A percentile compares a stretch with the other conserved stretches of the same genome.
These are phyloP conservation scores for Naegleria fowleri DNA, from an alignment of 208 protist genomes.

Conservation along the genomic window DNA sequence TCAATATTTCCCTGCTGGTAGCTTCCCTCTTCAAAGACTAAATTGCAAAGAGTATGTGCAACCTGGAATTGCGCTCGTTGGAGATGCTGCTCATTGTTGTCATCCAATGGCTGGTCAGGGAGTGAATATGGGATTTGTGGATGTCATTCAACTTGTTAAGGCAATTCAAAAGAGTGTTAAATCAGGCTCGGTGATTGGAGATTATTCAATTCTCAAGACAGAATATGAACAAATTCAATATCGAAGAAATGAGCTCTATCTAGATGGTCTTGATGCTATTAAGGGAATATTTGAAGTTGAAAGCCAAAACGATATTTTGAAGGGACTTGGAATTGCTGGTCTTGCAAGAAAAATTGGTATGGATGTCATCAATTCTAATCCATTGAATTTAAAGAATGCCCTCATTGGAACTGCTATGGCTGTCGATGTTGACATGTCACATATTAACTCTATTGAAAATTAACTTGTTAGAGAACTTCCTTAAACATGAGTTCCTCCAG, in stretches of 20 bases:
- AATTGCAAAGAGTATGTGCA: background rate
- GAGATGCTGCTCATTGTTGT: slow-evolving; percentile 10
- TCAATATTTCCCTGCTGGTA: background rate
- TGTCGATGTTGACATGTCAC: background rate
- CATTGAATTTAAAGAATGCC: background rate
- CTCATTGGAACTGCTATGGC: background rate
- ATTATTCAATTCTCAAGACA: background rate
- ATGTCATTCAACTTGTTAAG: background rate
- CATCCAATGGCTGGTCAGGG: slow-evolving; percentile 24
- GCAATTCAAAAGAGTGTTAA: background rate
- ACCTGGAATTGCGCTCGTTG: background rate
- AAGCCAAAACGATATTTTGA: background rate
- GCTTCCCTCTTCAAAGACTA: background rate
- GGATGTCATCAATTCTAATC: background rate
- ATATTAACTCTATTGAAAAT: background rate
- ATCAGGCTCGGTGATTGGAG: background rate
- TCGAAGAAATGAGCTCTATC: background rate
- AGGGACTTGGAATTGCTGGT: background rate
- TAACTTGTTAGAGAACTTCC: too few relatives aligned
- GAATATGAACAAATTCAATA: slow-evolving; percentile 17
- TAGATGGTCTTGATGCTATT: background rate
- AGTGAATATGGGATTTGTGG: slow-evolving; percentile 13
- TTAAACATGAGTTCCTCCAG: too few relatives aligned
- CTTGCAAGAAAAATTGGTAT: background rate
- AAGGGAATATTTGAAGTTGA: background rate